A percentile compares a stretch with the other conserved stretches of the same genome.
Conservation (phyloP, 257 asterid species). For the Dorcoceras hygrometricum region DNA sequence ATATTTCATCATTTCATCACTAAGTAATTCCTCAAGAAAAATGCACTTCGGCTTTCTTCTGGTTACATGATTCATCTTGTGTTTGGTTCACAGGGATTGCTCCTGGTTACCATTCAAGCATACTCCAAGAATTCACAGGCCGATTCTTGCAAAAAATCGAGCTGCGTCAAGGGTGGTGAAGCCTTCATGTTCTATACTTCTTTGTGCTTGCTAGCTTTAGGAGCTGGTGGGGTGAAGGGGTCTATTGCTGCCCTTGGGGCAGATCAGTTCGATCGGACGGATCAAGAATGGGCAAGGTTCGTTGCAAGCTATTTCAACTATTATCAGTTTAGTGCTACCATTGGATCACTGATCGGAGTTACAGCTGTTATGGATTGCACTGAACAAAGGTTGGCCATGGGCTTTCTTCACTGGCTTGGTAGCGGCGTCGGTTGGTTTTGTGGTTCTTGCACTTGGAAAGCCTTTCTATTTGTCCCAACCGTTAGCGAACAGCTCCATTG, state of each 20-base stretch:
- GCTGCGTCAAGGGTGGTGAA: conserved; percentile 34
- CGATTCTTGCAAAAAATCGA: conserved; percentile 30
- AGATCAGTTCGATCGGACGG: conserved; percentile 45
- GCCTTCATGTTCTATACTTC: conserved; percentile 46
- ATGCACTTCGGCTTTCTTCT: background rate
- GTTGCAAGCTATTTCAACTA: conserved; percentile 54
- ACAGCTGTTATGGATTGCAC: conserved; percentile 54
- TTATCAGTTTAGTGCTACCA: conserved; percentile 41
- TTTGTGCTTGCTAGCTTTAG: conserved; percentile 42
- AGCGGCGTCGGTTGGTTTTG: background rate
- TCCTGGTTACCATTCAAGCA: conserved; percentile 51
- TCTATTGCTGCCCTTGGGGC: conserved; percentile 54
- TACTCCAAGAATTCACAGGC: conserved; percentile 37
- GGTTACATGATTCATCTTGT: background rate
- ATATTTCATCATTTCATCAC: background rate
- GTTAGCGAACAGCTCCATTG: background rate
- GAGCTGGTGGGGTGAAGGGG: conserved; percentile 47
- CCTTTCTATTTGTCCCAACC: background rate
- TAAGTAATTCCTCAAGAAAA: background rate
- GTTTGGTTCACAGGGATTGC: conserved; percentile 36
- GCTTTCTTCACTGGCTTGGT: conserved; percentile 45
- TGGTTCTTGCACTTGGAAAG: background rate
- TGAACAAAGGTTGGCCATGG: conserved; percentile 61
- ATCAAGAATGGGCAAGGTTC: conserved; percentile 33
- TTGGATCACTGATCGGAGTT: conserved; percentile 59